A percentile compares a stretch with the other conserved stretches of the same genome.
phyloP scores from a whole-genome alignment of 2,329 filamentous ascomycete species.

The Geosmithia morbida region DNA sequence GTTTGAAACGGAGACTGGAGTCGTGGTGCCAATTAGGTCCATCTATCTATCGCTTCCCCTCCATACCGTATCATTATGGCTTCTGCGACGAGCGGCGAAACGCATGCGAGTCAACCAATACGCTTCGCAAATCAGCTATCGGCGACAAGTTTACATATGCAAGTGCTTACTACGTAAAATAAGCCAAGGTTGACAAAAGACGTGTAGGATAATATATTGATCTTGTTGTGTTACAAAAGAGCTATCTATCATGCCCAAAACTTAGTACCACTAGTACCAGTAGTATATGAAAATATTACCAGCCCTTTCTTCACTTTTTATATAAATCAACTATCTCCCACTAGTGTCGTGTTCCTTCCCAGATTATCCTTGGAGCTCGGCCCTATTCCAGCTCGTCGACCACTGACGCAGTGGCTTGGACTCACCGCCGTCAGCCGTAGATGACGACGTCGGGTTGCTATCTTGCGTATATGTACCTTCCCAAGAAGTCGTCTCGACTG shows the following conservation, averaged over 20 bases:
- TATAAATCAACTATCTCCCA: not conserved
- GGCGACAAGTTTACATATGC: not conserved
- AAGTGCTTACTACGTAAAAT: no score
- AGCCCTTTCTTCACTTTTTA: not conserved
- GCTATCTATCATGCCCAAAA: no score
- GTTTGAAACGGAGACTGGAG: no score
- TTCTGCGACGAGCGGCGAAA: not conserved
- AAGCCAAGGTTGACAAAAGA: no score
- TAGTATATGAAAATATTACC: not conserved
- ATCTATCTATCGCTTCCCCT: no score
- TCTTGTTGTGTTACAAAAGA: no score
- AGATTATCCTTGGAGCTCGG: slow-evolving; percentile 11
- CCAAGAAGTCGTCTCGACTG: slow-evolving; percentile 51
- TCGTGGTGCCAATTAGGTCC: no score
- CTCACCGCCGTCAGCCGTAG: not conserved
- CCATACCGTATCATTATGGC: not conserved
- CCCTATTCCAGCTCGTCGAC: slow-evolving; percentile 19
- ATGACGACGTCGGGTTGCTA: not conserved
- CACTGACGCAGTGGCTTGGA: slow-evolving; percentile 5
- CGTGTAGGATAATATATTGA: no score
- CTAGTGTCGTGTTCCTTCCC: not conserved
- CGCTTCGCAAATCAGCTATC: not conserved
- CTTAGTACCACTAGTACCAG: no score
- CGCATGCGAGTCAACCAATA: not conserved
- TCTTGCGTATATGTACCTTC: slow-evolving; percentile 20